Evolutionary conservation across 2,329 filamentous ascomycete species (phyloP), one percentile per base, ranked within the genome.

Genomic region (Harringtonia aguacate): DNA sequence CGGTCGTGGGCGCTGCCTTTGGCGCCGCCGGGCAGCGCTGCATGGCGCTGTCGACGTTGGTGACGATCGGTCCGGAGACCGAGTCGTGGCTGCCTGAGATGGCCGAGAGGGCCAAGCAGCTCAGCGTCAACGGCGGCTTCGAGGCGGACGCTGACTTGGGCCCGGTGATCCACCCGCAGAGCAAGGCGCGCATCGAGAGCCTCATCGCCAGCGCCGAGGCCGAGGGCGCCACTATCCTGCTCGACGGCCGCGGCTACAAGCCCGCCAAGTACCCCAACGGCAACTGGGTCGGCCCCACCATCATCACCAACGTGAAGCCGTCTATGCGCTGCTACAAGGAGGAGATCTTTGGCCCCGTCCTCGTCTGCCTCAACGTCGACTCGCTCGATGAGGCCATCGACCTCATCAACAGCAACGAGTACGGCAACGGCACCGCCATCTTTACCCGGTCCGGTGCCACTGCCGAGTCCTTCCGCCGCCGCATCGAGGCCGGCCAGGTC

Each of bases 401-500:
- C 28, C 68, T 89, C 51, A 89, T 92, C 70, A 92, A 92, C 68
- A 70, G 67, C 48, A 92, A 92, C 65, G 83, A 88, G 63, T 92
- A 92, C 62, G 86, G 86, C 53, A 92, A 92, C 68, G 86, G 86
- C 52, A 81, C 81, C 12, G 85, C 86, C 55, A 86, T 92, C 68
- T 92, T 92, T 69, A 92, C 86, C 14, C 73, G 76, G 51, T 85
- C 78, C 18, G 86, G 86, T 20, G 70, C 85, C 8, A 87, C 84
- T 14, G 86, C 86, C 34, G 80, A 82, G 58, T 73, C 74, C 21
- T 92, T 90, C 75, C 81, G 86, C 57, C 77, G 79, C 58, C 77
- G 84, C 59, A 87, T 92, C 55, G 83, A 92, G 67, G 84, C 85
- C 43, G 86, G 86, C 21, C 86, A 92, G 68, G 81, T 90, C n/a